phyloP scores from a whole-genome alignment of 2,329 filamentous ascomycete species.

The Onygenales sp. region DNA sequence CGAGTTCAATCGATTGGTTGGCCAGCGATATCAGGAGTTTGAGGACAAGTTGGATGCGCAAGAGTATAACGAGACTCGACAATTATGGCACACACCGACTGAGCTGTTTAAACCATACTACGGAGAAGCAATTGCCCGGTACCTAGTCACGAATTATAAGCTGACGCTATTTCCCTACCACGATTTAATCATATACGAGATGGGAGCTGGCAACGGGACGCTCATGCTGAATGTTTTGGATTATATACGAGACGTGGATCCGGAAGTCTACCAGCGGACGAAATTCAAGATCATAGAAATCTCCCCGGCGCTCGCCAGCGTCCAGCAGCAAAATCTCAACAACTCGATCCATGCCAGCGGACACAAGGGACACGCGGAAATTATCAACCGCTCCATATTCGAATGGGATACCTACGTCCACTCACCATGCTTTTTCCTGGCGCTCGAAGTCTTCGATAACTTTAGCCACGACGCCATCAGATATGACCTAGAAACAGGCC shows the following conservation, averaged over 20 bases:
- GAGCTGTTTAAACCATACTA: conserved; percentile 96
- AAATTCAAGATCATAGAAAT: conserved; percentile 96
- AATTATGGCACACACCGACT: conserved; percentile 97
- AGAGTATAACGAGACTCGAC: conserved; percentile 64
- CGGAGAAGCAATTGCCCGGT: conserved; percentile 92
- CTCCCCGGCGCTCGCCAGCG: conserved; percentile 64
- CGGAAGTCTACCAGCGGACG: conserved; percentile 86
- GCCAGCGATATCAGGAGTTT: conserved; percentile 75
- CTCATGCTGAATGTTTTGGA: conserved; percentile 97
- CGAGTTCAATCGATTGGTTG: conserved; percentile 68
- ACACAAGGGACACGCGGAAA: conserved; percentile 78
- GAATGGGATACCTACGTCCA: conserved; percentile 86
- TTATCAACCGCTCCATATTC: conserved; percentile 91
- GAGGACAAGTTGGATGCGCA: conserved; percentile 75
- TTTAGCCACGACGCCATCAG: conserved; percentile 92
- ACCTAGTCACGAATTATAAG: conserved; percentile 92
- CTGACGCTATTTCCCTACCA: conserved; percentile 89
- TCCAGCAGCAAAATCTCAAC: conserved; percentile 65
- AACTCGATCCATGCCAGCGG: conserved; percentile 59
- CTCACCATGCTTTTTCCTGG: conserved; percentile 92
- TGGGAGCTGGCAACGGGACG: conserved; percentile 94
- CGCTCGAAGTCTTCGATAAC: conserved; percentile 97
- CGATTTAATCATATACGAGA: conserved; percentile 96
- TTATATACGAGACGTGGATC: conserved; percentile 82
- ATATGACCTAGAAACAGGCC: conserved; percentile 72